Evolutionary conservation across 2,329 filamentous ascomycete genomes (phyloP).

Genomic region (Diaporthe vaccinii): DNA sequence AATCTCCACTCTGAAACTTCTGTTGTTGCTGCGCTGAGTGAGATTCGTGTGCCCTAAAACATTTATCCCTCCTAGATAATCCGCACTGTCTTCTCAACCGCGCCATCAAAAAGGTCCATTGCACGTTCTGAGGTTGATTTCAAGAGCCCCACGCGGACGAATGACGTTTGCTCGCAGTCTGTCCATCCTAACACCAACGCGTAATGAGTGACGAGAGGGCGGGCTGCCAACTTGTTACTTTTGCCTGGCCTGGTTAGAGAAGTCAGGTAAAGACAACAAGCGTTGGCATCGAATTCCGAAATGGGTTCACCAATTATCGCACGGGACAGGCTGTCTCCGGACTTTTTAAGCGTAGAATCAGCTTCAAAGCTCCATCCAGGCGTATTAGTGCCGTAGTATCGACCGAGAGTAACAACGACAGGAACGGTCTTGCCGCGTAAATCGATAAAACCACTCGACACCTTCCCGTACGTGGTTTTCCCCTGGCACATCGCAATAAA

Average conservation of each 20-base stretch:
- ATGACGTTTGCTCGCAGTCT: neutral
- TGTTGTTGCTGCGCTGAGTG: neutral
- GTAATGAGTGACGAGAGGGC: neutral
- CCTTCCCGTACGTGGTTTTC: neutral
- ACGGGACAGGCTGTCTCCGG: neutral
- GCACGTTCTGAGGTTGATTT: neutral
- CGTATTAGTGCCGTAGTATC: rapidly evolving
- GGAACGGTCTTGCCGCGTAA: neutral
- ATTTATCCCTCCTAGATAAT: neutral
- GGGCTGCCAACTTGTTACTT: too few species aligned
- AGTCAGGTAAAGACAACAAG: neutral
- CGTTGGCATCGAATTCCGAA: neutral
- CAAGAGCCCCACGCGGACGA: neutral
- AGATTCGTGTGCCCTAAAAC: too few species aligned
- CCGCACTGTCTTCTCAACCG: neutral
- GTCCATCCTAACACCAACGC: neutral
- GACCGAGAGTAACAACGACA: too few species aligned
- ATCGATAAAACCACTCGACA: neutral
- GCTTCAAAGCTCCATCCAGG: neutral
- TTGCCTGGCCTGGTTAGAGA: too few species aligned
- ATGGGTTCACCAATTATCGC: neutral
- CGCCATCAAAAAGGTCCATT: neutral
- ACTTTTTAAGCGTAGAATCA: neutral
- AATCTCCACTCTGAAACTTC: too few species aligned
- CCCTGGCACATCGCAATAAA: neutral